Evolutionary conservation across 257 asterid species (phyloP), one percentile per base, ranked within the genome.

Genomic region (Perilla frutescens): DNA sequence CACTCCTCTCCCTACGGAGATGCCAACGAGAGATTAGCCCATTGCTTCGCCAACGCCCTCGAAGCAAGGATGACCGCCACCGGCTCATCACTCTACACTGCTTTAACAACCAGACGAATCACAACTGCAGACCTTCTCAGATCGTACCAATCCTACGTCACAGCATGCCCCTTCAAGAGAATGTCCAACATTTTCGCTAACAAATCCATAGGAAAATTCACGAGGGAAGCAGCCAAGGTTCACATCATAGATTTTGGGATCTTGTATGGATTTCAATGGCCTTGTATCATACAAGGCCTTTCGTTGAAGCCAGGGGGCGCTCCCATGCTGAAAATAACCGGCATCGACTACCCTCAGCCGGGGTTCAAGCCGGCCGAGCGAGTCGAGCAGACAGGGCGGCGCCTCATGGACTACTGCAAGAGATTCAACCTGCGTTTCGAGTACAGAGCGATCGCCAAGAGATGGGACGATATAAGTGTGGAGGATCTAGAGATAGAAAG

Each of bases 201-300:
- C 77, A 88, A 84, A 74, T 72, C 89, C 1, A 90, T 90, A 0
- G 87, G 54, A 5, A 84, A 31, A 11, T 5, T 6, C 32, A n/a
- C 83, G 0, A 65, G 39, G 6, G 77, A 78, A 5, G 88, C 88
- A 1, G 1, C 63, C 0, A 79, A 41, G 44, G 54, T 90, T 44
- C 96, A 90, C 76, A 85, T 90, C 4, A 82, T 90, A 13, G 96
- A 90, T 73, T 88, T 90, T 4, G 96, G 96, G 1, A 86, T 90
- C 56, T 13, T 81, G 11, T 81, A 87, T 41, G 96, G 96, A 6
- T 90, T 88, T 14, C 96, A 90, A n/a, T 90, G 96, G 96, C 96
- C 96, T 1, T 87, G 94, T 51, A 71, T 90, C 3, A 86, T 90
- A 62, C 93, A 90, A 14, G 87, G 87, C 8, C 32, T 86, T 14